Evolutionary conservation across 192 early-diverging fungal genomes (phyloP).

Genomic region (Coemansia sp.): DNA sequence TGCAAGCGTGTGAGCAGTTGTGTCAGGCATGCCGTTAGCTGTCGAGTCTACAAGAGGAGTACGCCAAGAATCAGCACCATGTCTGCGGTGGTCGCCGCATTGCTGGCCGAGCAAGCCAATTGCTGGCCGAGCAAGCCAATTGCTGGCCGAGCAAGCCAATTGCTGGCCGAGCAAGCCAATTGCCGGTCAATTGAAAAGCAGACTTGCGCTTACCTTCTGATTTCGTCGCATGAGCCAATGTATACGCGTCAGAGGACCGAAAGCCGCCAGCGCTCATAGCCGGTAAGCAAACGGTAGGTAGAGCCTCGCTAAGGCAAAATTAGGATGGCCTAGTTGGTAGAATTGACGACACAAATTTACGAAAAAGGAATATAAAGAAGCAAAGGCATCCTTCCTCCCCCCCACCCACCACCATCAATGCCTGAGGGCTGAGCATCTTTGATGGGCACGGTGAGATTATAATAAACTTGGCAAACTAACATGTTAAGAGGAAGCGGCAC

Average conservation of each 20-base stretch:
- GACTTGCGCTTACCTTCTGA: constrained; percentile 6
- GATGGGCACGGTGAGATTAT: too few species aligned
- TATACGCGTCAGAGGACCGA: constrained; percentile 31
- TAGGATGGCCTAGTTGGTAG: background rate
- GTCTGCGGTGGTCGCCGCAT: background rate
- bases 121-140: background rate
- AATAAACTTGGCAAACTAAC: too few species aligned
- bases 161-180: background rate
- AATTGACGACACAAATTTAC: background rate
- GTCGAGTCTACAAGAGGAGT: background rate
- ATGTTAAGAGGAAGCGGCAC: background rate
- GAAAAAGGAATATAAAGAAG: background rate
- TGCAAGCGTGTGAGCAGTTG: background rate
- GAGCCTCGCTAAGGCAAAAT: background rate
- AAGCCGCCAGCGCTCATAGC: constrained; percentile 46
- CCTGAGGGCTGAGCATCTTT: too few species aligned
- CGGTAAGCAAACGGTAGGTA: background rate
- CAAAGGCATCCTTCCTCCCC: too few species aligned
- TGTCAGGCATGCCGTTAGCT: background rate
- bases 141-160: background rate
- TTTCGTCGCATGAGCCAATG: constrained; percentile 8
- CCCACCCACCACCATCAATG: too few species aligned
- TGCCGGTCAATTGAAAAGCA: background rate
- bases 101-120: background rate
- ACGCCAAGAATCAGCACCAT: background rate